Evolutionary conservation across 2,329 filamentous ascomycete species (phyloP), one percentile per base, ranked within the genome.

Genomic region (Colletotrichum destructivum): DNA sequence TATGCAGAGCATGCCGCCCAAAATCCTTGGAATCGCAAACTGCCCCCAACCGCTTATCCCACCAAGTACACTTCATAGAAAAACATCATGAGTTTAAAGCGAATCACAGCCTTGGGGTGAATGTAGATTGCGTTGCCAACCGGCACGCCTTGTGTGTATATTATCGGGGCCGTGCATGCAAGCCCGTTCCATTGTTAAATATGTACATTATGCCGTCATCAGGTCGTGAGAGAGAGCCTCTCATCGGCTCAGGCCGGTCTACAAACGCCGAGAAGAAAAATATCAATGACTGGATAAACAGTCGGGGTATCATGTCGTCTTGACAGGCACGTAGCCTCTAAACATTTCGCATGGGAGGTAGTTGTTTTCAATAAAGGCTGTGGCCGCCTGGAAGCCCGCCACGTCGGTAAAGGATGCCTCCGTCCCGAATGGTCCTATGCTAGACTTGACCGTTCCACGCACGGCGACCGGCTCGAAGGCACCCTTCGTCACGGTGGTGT

Each of bases 401-500:
- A 69, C 74, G 46, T 64, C 63, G n/a, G 59, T 18, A 13, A 74
- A 73, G 2, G 26, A 31, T 4, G 54, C 21, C 4, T 62, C 69
- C 2, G 40, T 18, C 8, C 35, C 5, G 44, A 81, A 77, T 0
- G 80, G 79, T 7, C 78, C 78, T 3, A 81, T 52, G 11, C 74
- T 75, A 4, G 76, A 74, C 47, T 61, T 47, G 38, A 81, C 74
- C 1, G 40, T 62, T 11, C 76, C 79, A 4, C 73, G 68, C 11
- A 80, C 78, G 2, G 76, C 73, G 2, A 78, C 75, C 3, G 80
- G 79, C 42, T 73, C 75, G 46, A 76, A 76, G 3, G 64, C 68
- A 18, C 74, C 76, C 0, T 78, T 77, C 0, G 84, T 82, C 3
- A 87, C 76, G 1, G 81, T 79, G 0, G 86, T 86, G 72, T 87